Percentiles rank a stretch among this genome's conserved stretches.
These are phyloP conservation scores for Gossypium davidsonii DNA, from an alignment of 441 rosid species.

Conservation along the genomic window DNA sequence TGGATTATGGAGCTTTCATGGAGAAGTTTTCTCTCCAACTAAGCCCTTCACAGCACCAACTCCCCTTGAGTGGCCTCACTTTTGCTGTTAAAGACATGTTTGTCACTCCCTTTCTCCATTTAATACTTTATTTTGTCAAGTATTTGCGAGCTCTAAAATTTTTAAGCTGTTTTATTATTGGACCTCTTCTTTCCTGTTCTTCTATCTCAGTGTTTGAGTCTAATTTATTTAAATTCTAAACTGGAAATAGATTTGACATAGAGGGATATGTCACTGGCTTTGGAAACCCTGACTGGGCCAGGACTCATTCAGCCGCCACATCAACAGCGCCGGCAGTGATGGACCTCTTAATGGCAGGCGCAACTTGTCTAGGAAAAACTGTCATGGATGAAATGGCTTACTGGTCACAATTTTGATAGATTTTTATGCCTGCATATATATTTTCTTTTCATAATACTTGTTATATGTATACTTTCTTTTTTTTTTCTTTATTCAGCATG, in stretches of 20 bases:
- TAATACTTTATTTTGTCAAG: neutral
- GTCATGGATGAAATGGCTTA: slow-evolving; percentile 95
- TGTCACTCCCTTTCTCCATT: slow-evolving; percentile 10
- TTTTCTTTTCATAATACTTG: neutral
- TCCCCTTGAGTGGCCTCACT: slow-evolving; percentile 54
- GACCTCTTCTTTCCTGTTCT: neutral
- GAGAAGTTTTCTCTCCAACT: slow-evolving; percentile 55
- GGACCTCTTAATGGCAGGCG: slow-evolving; percentile 62
- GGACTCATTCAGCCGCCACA: slow-evolving; percentile 66
- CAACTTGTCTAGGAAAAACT: slow-evolving; percentile 62
- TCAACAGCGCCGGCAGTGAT: slow-evolving; percentile 65
- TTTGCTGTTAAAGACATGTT: slow-evolving; percentile 90
- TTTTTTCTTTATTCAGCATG: slow-evolving; percentile 39
- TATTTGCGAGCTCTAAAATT: too few species aligned
- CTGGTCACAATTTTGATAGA: slow-evolving; percentile 36
- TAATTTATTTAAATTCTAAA: neutral
- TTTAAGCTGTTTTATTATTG: neutral
- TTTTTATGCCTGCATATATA: neutral
- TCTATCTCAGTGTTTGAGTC: neutral
- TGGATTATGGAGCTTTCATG: slow-evolving; percentile 77
- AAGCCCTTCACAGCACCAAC: slow-evolving; percentile 36
- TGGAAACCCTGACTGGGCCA: slow-evolving; percentile 93
- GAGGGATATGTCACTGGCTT: slow-evolving; percentile 79
- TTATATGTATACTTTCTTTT: neutral
- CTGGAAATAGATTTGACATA: slow-evolving; percentile 60